Evolutionary conservation across 768 basidiomycete genomes (phyloP), one percentile per base, ranked within the genome.

Genomic region (Termitomyces sp.): DNA sequence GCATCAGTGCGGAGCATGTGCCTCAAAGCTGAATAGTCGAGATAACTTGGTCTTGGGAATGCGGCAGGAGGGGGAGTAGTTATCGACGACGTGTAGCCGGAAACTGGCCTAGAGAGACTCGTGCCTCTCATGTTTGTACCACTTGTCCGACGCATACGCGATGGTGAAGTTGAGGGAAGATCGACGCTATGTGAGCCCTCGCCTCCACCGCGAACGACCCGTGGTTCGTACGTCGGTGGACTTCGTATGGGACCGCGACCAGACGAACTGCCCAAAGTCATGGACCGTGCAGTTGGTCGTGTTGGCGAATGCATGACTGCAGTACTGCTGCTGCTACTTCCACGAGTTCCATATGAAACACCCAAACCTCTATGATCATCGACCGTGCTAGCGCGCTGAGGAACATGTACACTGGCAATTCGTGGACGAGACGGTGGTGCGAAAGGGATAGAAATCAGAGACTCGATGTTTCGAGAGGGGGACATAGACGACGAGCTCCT

Each of bases 21-120:
- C 52, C 87, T 84, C 53, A 93, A 71, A 1, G 88, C 81, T 2
- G 89, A 89, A 67, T 89, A 78, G 40, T 89, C 87, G 52, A 93
- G 78, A 68, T 93, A 93, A 0, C 83, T 70, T 1, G 91, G 91
- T 18, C 84, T 81, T 44, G 81, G 73, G 68, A 86, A 92, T 50
- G 73, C 70, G 32, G 61, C 70, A 53, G 66, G 68, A 43, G 66
- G 58, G 46, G 63, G 68, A 35, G 68, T 64, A 33, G 73, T 67
- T 25, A 58, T 64, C 25, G 60, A 68, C 43, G 64, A 65, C 55
- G 68, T 68, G 53, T 56, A 63, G 64, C 57, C 68, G 58, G 57
- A 66, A 57, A 56, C 47, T 56, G 63, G 66, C 59, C 65, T 60
- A 57, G 72, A 73, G 31, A 52, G 59, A 23, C 67, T 62, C 41